Percentiles rank a stretch among this genome's conserved stretches.
These are phyloP conservation scores for Geotrichum europaeum DNA, from an alignment of 1,139 yeast genomes.

Conservation along the genomic window DNA sequence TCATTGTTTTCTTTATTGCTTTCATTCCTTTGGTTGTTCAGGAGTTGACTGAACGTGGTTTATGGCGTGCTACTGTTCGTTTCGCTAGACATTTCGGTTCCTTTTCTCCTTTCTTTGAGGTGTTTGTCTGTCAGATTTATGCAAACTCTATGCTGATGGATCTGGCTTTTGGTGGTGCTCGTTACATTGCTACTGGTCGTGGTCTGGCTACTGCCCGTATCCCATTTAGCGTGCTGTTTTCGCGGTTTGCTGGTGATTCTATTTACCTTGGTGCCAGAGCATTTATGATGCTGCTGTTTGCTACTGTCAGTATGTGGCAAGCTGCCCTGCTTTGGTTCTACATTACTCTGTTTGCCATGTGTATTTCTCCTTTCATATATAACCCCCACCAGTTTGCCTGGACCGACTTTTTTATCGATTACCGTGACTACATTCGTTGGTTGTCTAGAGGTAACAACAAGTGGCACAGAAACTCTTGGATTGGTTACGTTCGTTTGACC, in stretches of 20 bases:
- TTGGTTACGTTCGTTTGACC: slow-evolving; percentile 90
- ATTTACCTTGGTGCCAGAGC: slow-evolving; percentile 95
- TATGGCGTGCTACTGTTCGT: slow-evolving; percentile 92
- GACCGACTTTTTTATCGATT: slow-evolving; percentile 98
- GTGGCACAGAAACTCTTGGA: slow-evolving; percentile 99
- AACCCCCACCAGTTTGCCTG: slow-evolving; percentile 99
- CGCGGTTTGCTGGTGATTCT: slow-evolving; percentile 96
- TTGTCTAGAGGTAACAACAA: slow-evolving; percentile 96
- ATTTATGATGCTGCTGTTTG: slow-evolving; percentile 80
- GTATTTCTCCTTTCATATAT: slow-evolving; percentile 90
- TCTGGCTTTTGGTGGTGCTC: slow-evolving; percentile 97
- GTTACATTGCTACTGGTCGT: slow-evolving; percentile 98
- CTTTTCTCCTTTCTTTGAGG: slow-evolving; percentile 94
- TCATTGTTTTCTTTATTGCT: slow-evolving; percentile 96
- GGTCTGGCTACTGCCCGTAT: slow-evolving; percentile 98
- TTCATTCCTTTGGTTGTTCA: slow-evolving; percentile 94
- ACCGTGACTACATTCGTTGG: slow-evolving; percentile 98
- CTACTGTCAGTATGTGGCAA: slow-evolving; percentile 94
- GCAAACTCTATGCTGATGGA: slow-evolving; percentile 87
- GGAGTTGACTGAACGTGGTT: slow-evolving; percentile 95
- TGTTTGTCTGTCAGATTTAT: slow-evolving; percentile 95
- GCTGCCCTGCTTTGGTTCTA: slow-evolving; percentile 97
- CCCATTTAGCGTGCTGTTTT: slow-evolving; percentile 90
- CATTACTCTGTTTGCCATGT: slow-evolving; percentile 86
- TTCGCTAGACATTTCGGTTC: slow-evolving; percentile 84